phyloP scores from a whole-genome alignment of 2,329 filamentous ascomycete species.

The Talaromyces sp. region DNA sequence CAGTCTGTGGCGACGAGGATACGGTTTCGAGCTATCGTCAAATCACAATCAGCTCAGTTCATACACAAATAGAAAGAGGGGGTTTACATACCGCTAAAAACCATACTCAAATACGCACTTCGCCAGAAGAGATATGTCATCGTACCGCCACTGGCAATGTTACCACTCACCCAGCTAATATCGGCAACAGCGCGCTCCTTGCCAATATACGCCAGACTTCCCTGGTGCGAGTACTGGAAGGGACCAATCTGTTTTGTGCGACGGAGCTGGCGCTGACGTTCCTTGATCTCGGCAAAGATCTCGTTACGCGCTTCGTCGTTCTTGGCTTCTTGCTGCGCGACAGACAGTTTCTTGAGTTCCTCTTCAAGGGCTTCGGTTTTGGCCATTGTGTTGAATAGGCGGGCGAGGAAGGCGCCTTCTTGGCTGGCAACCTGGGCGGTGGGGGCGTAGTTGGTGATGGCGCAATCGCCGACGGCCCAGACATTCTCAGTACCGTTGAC shows the following conservation, averaged over 20 bases:
- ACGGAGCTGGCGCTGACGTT: slow-evolving; percentile 78
- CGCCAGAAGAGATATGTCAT: slow-evolving; percentile 98
- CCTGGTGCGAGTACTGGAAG: slow-evolving; percentile 98
- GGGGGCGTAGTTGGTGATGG: slow-evolving; percentile 93
- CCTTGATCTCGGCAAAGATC: slow-evolving; percentile 73
- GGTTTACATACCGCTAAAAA: slow-evolving; percentile 86
- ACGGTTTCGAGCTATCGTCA: slow-evolving; percentile 73
- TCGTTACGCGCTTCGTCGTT: slow-evolving; percentile 56
- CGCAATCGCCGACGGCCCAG: slow-evolving; percentile 97
- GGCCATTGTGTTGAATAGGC: slow-evolving; percentile 98
- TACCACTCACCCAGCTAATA: slow-evolving; percentile 95
- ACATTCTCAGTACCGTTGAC: slow-evolving; percentile 96
- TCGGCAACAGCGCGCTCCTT: slow-evolving; percentile 97
- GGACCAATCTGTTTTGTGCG: slow-evolving; percentile 93
- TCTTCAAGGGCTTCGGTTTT: slow-evolving; percentile 81
- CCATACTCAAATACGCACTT: slow-evolving; percentile 98
- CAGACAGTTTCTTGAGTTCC: slow-evolving; percentile 67
- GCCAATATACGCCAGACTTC: slow-evolving; percentile 93
- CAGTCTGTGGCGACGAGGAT: slow-evolving; percentile 91
- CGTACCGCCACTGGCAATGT: slow-evolving; percentile 87
- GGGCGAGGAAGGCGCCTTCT: slow-evolving; percentile 90
- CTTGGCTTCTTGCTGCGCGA: slow-evolving; percentile 64
- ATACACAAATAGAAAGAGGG: not conserved
- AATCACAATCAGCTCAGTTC: slow-evolving; percentile 18
- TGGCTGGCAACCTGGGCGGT: slow-evolving; percentile 95